A percentile compares a stretch with the other conserved stretches of the same genome.
These are phyloP conservation scores for Lachnum nothofagi DNA, from an alignment of 2,329 filamentous ascomycete species.

Conservation along the genomic window DNA sequence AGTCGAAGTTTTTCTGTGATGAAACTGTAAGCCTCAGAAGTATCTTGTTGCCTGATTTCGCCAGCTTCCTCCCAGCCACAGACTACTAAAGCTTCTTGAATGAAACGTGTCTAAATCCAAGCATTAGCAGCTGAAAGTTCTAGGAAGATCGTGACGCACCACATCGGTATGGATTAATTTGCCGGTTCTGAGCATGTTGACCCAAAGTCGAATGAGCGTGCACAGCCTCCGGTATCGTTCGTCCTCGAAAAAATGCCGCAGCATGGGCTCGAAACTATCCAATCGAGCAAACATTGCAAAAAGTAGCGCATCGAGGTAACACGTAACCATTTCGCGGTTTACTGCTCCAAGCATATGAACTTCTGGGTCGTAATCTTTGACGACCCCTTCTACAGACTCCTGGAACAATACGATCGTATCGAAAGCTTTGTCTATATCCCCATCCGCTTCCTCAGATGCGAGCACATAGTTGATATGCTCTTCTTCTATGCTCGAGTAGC, in stretches of 20 bases:
- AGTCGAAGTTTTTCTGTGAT: slow-evolving; percentile 86
- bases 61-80: slow-evolving; percentile 86
- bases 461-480: slow-evolving; percentile 60
- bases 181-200: slow-evolving; percentile 82
- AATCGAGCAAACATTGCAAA: slow-evolving; percentile 95
- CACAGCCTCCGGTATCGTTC: slow-evolving; percentile 66
- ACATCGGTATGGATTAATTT: slow-evolving; percentile 81
- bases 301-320: slow-evolving; percentile 83
- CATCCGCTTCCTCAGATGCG: slow-evolving; percentile 57
- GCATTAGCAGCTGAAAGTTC: slow-evolving; percentile 13
- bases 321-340: slow-evolving; percentile 84
- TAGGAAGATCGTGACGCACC: slow-evolving; percentile 43
- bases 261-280: slow-evolving; percentile 86
- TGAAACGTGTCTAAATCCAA: slow-evolving; percentile 60
- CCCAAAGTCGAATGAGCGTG: slow-evolving; percentile 80
- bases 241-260: slow-evolving; percentile 73
- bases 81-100: slow-evolving; percentile 75
- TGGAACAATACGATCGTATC: slow-evolving; percentile 74
- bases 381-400: slow-evolving; percentile 72
- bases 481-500: slow-evolving; percentile 52
- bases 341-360: slow-evolving; percentile 75
- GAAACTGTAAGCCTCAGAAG: slow-evolving; percentile 91
- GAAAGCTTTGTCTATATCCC: slow-evolving; percentile 68
- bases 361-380: slow-evolving; percentile 68
- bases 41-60: slow-evolving; percentile 79